Evolutionary conservation across 345 rosid species (phyloP).

Genomic region (Crucihimalaya himalaica): DNA sequence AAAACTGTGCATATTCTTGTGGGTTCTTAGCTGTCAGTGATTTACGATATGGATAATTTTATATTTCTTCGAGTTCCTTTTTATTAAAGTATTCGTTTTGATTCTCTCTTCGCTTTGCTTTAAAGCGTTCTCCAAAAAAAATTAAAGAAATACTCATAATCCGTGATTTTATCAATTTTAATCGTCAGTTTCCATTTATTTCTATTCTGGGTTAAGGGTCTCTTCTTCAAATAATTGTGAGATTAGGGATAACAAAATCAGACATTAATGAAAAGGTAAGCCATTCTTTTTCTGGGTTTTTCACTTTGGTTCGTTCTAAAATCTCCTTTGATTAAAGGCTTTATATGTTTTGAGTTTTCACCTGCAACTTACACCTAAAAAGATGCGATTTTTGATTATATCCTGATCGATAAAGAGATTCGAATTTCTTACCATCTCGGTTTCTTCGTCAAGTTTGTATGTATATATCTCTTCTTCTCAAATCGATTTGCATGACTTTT

Average conservation of each 20-base stretch:
- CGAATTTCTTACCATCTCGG: neutral
- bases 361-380: constrained; percentile 24
- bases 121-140: constrained; percentile 27
- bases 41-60: constrained; percentile 19
- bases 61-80: neutral
- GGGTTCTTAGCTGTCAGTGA: constrained; percentile 32
- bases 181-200: neutral
- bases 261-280: constrained; percentile 11
- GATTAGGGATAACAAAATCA: constrained; percentile 14
- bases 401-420: constrained; percentile 12
- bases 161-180: constrained; percentile 24
- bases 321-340: constrained; percentile 15
- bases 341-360: constrained; percentile 20
- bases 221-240: constrained; percentile 7
- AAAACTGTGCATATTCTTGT: constrained; percentile 29
- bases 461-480: neutral
- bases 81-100: neutral
- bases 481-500: constrained; percentile 28
- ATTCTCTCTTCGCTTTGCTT: constrained; percentile 14
- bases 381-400: constrained; percentile 22
- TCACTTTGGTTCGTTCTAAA: neutral
- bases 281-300: neutral
- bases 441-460: neutral
- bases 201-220: constrained; percentile 24
- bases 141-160: neutral